A percentile compares a stretch with the other conserved stretches of the same genome.
These are phyloP conservation scores for Planoprotostelium fungivorum DNA, from an alignment of 78 protist genomes.

Conservation along the genomic window DNA sequence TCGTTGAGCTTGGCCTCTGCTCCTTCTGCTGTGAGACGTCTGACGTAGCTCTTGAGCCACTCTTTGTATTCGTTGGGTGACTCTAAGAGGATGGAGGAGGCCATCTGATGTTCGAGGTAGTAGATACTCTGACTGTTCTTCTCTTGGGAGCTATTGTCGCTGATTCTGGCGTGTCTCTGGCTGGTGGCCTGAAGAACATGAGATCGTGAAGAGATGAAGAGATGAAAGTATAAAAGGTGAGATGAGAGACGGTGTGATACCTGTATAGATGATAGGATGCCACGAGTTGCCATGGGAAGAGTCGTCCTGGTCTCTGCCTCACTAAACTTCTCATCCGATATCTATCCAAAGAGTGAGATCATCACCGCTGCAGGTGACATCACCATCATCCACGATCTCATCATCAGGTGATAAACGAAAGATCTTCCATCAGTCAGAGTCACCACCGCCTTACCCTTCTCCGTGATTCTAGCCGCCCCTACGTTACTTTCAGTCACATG, in stretches of 20 bases:
- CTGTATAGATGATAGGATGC: background rate
- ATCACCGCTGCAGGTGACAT: background rate
- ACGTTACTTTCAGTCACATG: background rate
- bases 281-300: background rate
- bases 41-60: background rate
- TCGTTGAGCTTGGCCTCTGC: background rate
- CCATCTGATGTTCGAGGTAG: background rate
- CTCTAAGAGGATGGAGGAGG: background rate
- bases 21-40: background rate
- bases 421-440: background rate
- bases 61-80: background rate
- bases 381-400: background rate
- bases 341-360: background rate
- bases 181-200: background rate
- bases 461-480: background rate
- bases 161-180: background rate
- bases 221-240: too few relatives aligned
- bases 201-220: too few relatives aligned
- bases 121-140: background rate
- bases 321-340: background rate
- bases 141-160: background rate
- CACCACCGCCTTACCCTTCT: background rate
- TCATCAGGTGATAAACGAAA: background rate
- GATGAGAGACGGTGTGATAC: background rate
- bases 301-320: background rate